Evolutionary conservation across 768 basidiomycete species (phyloP).

Genomic region (Saitozyma sp.): DNA sequence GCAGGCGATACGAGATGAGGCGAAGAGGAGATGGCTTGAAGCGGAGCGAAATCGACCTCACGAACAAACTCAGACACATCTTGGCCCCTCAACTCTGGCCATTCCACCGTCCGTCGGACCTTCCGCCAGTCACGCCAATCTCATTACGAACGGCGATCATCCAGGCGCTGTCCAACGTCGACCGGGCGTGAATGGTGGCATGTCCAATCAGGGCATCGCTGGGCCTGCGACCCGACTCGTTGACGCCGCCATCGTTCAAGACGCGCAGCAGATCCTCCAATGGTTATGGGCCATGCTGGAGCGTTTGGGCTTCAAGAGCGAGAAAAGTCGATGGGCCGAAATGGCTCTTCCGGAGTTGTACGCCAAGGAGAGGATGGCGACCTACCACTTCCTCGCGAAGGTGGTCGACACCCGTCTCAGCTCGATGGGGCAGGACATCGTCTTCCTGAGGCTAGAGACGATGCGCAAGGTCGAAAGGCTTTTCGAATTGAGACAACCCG

Average conservation of each 20-base stretch:
- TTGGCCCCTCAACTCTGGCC: background rate
- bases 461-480: background rate
- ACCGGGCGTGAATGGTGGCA: background rate
- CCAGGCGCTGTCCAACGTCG: background rate
- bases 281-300: slow-evolving; percentile 31
- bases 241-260: background rate
- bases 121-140: background rate
- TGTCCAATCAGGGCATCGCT: background rate
- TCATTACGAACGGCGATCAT: too few relatives aligned
- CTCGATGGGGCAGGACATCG: slow-evolving; percentile 1
- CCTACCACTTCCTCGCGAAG: slow-evolving; percentile 19
- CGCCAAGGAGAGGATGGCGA: slow-evolving; percentile 3
- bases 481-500: background rate
- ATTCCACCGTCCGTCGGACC: background rate
- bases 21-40: background rate
- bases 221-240: background rate
- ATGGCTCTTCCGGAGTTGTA: slow-evolving; percentile 33
- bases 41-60: background rate
- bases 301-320: slow-evolving; percentile 11
- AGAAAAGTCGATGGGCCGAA: slow-evolving; percentile 21
- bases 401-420: slow-evolving; percentile 16
- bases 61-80: background rate
- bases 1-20: background rate
- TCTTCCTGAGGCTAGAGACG: background rate
- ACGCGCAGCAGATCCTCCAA: slow-evolving; percentile 22